Percentiles rank a stretch among this genome's conserved stretches.
Evolutionary conservation across 805 yeast species (phyloP).

Genomic region (Candida glaebosa): DNA sequence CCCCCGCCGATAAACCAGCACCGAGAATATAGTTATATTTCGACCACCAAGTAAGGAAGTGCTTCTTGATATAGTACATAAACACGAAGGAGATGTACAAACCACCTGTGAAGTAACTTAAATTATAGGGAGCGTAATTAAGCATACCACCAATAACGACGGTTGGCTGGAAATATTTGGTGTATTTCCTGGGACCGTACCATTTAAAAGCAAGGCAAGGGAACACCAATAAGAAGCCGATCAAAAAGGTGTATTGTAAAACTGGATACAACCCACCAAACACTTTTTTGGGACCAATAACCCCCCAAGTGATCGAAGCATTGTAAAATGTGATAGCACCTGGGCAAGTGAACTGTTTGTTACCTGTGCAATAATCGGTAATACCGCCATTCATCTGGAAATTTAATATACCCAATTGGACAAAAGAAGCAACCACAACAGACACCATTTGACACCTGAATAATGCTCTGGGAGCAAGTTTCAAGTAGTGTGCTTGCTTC

Average conservation of each 20-base stretch:
- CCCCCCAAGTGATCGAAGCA: conserved; percentile 65
- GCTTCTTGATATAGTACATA: conserved; percentile 26
- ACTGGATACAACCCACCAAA: conserved; percentile 31
- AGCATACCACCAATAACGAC: conserved; percentile 31
- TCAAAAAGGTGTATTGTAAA: conserved; percentile 31
- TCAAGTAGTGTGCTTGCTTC: conserved; percentile 62
- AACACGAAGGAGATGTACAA: conserved; percentile 22
- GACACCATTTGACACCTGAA: conserved; percentile 39
- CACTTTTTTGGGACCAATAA: conserved; percentile 47
- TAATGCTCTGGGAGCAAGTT: conserved; percentile 56
- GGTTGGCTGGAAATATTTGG: conserved; percentile 32
- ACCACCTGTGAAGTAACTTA: conserved; percentile 28
- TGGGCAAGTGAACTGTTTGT: conserved; percentile 41
- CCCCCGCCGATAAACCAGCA: conserved; percentile 30
- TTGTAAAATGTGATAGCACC: conserved; percentile 37
- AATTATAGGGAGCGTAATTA: conserved; percentile 31
- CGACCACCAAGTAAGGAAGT: conserved; percentile 31
- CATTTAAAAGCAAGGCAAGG: conserved; percentile 20
- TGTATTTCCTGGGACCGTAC: conserved; percentile 16
- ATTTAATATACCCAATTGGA: conserved; percentile 24
- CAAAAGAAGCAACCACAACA: conserved; percentile 20
- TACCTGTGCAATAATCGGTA: conserved; percentile 39
- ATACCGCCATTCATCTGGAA: conserved; percentile 28
- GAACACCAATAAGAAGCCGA: conserved; percentile 26
- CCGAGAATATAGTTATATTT: conserved; percentile 33